Base-by-base conservation (phyloP, 306 rosid genomes). In the Clitoria ternatea region DNA sequence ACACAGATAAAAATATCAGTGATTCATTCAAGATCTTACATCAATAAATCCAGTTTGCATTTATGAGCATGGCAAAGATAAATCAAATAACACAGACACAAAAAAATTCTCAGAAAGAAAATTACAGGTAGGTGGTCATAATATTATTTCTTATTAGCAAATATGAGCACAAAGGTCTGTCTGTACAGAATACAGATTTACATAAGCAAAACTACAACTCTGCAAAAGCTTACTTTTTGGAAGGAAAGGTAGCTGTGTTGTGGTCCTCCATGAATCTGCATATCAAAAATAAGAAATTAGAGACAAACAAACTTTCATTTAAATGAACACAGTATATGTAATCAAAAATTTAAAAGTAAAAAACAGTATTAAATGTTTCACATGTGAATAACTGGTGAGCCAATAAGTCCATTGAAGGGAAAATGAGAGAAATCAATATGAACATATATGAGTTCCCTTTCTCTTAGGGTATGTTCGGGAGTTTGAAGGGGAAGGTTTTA, bases 181-280 rank as follows among this genome's bases (percentile, higher is more conserved):
- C n/a, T n/a, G n/a, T n/a, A n/a, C n/a, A n/a, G n/a, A n/a, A n/a
- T 43, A 7, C 26, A 49, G 39, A 45, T 50, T 71, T 12, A 60
- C 73, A 36, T 70, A 65, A 70, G 53, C 50, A 17, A 43, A 76
- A 68, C 13, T 39, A 62, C 66, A 73, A 74, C 22, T 30, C 56
- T 61, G 54, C 55, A 65, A 77, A 68, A 55, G 26, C 88, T 85
- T 80, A 94, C 97, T 91, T 94, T 82, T 91, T 91, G 54, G 99
- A 94, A 76, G 97, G 91, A 76, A 94, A 94, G 3, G 99, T 94
- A 56, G 97, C 96, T 23, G 97, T 94, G 81, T 94, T 91, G 80
- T 91, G 99, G 76, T 94, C 99, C 83, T 94, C 99, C 97, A 94
- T 94, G 77, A 94, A 94, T 77, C 99, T 94, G 89, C 61, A 77